phyloP scores from a whole-genome alignment of 352 stramenopile species.

The Hyphochytrium catenoides region DNA sequence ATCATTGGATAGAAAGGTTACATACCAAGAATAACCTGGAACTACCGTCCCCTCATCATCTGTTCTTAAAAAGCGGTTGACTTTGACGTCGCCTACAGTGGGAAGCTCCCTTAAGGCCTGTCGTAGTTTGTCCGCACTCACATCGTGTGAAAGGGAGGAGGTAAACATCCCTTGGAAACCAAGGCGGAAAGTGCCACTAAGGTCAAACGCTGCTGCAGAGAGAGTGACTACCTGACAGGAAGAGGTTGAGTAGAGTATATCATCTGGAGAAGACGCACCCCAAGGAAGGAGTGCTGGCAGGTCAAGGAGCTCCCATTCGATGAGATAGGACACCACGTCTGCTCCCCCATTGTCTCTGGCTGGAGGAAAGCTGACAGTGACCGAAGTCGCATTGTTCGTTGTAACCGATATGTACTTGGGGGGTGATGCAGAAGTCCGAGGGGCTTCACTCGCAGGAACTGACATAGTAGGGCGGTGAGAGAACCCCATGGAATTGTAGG shows the following conservation, averaged over 20 bases:
- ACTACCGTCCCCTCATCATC: too few relatives aligned
- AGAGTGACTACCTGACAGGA: slow-evolving; percentile 70
- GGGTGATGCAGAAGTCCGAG: too few relatives aligned
- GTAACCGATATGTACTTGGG: slow-evolving; percentile 44
- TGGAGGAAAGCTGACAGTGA: slow-evolving; percentile 50
- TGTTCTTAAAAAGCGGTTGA: slow-evolving; percentile 37
- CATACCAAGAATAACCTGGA: slow-evolving; percentile 50
- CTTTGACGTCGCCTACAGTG: slow-evolving; percentile 44
- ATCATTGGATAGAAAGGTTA: slow-evolving; percentile 49
- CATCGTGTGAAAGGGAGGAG: slow-evolving; percentile 30
- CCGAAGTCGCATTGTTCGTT: slow-evolving; percentile 15
- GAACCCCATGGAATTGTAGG: slow-evolving; percentile 78
- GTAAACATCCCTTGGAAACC: slow-evolving; percentile 43
- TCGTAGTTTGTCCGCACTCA: slow-evolving; percentile 46
- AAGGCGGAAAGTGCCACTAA: slow-evolving; percentile 62
- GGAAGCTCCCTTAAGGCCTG: slow-evolving; percentile 42
- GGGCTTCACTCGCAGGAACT: too few relatives aligned
- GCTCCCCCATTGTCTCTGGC: slow-evolving; percentile 47
- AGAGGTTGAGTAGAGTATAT: slow-evolving; percentile 46
- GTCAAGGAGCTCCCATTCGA: slow-evolving; percentile 78
- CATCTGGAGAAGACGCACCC: slow-evolving; percentile 14
- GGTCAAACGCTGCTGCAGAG: slow-evolving; percentile 38
- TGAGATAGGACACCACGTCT: slow-evolving; percentile 52
- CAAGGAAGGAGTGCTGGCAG: slow-evolving; percentile 22
- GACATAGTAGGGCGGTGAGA: slow-evolving; percentile 27